These are phyloP conservation scores for Lasiodiplodia citricola DNA, from an alignment of 2,329 filamentous ascomycete species.

Conservation along the genomic window DNA sequence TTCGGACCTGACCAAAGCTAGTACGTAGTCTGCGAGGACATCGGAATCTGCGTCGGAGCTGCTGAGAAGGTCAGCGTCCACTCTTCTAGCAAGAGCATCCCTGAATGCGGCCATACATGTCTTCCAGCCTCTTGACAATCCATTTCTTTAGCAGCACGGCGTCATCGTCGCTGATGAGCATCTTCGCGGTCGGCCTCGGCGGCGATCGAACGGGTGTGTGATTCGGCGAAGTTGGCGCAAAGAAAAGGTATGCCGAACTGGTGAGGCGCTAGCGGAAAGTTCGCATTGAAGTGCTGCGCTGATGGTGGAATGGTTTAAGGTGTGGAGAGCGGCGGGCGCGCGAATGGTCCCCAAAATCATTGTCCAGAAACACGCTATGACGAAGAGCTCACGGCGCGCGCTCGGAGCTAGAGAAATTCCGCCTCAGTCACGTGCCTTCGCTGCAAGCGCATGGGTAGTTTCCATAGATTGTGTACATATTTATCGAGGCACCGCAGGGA, in stretches of 20 bases:
- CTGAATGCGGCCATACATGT: conserved; percentile 62
- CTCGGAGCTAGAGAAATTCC: conserved; percentile 12
- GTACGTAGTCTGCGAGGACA: conserved; percentile 83
- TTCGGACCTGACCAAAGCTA: conserved; percentile 75
- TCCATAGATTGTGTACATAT: neutral
- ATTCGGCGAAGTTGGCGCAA: neutral
- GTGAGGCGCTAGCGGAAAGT: neutral
- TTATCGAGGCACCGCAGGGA: neutral
- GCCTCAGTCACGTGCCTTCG: neutral
- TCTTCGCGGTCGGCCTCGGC: conserved; percentile 35
- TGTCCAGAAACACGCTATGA: conserved; percentile 25
- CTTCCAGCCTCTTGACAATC: conserved; percentile 78
- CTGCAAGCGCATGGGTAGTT: neutral
- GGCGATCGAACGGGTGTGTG: neutral
- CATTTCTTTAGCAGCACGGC: conserved; percentile 70
- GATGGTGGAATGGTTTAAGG: neutral
- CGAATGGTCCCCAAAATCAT: conserved; percentile 19
- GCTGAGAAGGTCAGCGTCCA: neutral
- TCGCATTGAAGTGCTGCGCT: neutral
- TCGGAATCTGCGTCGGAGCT: conserved; percentile 82
- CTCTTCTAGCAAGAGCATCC: neutral
- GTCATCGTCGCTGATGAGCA: conserved; percentile 62
- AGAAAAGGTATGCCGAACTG: neutral
- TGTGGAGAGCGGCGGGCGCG: conserved; percentile 9
- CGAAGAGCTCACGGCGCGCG: conserved; percentile 20